Percentiles rank a stretch among this genome's conserved stretches.
Evolutionary conservation across 345 rosid genomes (phyloP).

Genomic region (Eucalyptus albens): DNA sequence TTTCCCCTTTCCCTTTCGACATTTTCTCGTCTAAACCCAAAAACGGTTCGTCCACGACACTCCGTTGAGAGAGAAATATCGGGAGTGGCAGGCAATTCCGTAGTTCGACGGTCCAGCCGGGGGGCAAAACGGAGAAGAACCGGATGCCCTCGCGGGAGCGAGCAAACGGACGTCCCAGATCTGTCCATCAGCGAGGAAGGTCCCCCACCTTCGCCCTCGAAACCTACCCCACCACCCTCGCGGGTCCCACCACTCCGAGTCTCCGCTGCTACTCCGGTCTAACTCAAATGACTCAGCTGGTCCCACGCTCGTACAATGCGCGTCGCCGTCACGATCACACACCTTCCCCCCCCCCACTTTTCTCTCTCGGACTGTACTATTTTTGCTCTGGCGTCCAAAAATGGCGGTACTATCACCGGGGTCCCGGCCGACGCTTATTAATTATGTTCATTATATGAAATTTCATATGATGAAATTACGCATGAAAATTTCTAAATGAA

Average conservation of each 20-base stretch:
- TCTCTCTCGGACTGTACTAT: not conserved
- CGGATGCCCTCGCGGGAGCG: not conserved
- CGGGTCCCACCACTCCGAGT: not conserved
- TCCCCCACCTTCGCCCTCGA: not conserved
- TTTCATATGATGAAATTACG: not conserved
- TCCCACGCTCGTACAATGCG: not conserved
- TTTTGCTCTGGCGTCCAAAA: not conserved
- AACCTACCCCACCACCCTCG: not conserved
- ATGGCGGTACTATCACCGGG: not conserved
- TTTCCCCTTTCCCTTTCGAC: not conserved
- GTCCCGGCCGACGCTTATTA: not conserved
- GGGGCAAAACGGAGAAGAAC: not conserved
- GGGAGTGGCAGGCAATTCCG: not conserved
- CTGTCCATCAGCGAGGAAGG: not conserved
- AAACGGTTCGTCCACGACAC: not conserved
- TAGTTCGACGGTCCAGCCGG: not conserved
- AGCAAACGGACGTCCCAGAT: not conserved
- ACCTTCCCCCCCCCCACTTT: rapidly evolving
- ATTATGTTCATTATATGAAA: not conserved
- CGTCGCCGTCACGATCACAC: not conserved
- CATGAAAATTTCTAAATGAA: not conserved
- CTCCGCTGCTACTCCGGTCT: not conserved
- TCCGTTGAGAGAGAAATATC: not conserved
- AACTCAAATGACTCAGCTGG: not conserved
- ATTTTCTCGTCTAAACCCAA: not conserved